Conservation (phyloP, 78 protist genomes). For the Capsaspora owczarzaki region DNA sequence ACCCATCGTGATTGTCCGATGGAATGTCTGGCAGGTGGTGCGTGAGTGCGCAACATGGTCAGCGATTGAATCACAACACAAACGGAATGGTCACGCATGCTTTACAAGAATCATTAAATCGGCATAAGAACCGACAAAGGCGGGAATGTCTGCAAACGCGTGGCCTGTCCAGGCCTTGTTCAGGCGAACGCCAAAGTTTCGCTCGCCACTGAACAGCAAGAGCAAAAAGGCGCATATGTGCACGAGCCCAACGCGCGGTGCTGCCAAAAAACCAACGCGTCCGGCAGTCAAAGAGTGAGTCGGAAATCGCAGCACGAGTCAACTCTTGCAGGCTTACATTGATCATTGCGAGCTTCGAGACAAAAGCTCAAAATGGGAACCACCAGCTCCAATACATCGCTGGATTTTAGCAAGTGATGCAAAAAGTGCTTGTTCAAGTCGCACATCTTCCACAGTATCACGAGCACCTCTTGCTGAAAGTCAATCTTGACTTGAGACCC, state of each 20-base stretch:
- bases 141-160: background rate
- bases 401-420: no score
- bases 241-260: conserved; percentile 5
- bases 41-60: no score
- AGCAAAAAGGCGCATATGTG: conserved; percentile 13
- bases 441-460: background rate
- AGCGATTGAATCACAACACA: no score
- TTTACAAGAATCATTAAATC: conserved; percentile 30
- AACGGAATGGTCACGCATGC: conserved; percentile 2
- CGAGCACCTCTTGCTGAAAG: background rate
- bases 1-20: conserved; percentile 8
- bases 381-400: no score
- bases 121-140: conserved; percentile 26
- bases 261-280: background rate
- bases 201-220: conserved; percentile 23
- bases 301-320: no score
- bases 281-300: background rate
- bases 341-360: no score
- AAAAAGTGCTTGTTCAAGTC: conserved; percentile 5
- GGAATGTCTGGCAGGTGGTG: no score
- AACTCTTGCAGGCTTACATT: no score
- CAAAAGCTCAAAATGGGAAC: no score
- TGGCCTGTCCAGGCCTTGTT: background rate
- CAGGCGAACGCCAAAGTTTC: conserved; percentile 40
- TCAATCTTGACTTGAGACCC: background rate